A percentile compares a stretch with the other conserved stretches of the same genome.
These are phyloP conservation scores for Mitragyna speciosa DNA, from an alignment of 257 asterid genomes.

Conservation along the genomic window DNA sequence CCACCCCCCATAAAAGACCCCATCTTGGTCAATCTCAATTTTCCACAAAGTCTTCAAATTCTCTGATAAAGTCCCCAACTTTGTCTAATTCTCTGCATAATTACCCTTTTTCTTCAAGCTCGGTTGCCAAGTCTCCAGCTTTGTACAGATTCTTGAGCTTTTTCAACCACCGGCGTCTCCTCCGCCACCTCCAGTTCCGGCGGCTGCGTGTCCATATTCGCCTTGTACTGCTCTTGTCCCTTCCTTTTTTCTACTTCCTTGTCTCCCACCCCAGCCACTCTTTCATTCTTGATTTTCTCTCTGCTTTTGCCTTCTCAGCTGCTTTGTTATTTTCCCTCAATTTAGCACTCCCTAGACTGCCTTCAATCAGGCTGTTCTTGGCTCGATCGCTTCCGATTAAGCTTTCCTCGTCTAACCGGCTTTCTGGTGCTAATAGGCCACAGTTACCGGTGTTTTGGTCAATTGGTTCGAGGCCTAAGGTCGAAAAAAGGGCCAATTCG, in stretches of 20 bases:
- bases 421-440: conserved; percentile 27
- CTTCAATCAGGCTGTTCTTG: conserved; percentile 68
- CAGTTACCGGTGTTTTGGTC: conserved; percentile 92
- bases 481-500: conserved; percentile 57
- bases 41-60: conserved; percentile 32
- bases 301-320: conserved; percentile 85
- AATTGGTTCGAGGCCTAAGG: conserved; percentile 63
- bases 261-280: conserved; percentile 89
- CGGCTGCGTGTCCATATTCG: conserved; percentile 74
- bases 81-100: conserved; percentile 57
- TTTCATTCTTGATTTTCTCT: conserved; percentile 75
- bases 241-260: conserved; percentile 75
- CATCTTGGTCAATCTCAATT: conserved; percentile 53
- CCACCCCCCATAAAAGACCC: conserved; percentile 74
- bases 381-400: conserved; percentile 67
- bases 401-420: conserved; percentile 44
- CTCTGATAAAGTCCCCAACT: conserved; percentile 58
- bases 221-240: conserved; percentile 60
- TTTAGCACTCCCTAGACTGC: conserved; percentile 82
- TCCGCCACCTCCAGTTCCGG: conserved; percentile 47
- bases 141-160: conserved; percentile 47
- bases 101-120: conserved; percentile 40
- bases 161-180: conserved; percentile 64
- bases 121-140: conserved; percentile 34
- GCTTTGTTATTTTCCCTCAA: conserved; percentile 78